Percentiles rank a stretch among this genome's conserved stretches.
Evolutionary conservation across 176 grass and related monocot genomes (phyloP).

Genomic region (Phoenix dactylifera): DNA sequence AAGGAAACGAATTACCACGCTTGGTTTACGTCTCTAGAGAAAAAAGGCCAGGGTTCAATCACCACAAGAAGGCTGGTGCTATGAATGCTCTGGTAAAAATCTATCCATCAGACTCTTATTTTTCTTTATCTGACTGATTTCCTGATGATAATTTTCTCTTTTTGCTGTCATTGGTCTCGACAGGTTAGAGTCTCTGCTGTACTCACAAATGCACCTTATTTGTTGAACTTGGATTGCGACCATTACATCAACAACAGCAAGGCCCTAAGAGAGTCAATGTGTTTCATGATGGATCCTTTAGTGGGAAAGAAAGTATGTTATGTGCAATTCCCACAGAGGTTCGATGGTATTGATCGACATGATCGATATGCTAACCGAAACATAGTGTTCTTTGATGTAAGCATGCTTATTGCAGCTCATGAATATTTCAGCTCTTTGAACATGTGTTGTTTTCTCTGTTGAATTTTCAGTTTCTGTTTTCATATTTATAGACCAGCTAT

Average conservation of each 20-base stretch:
- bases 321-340: conserved; percentile 91
- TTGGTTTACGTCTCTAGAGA: conserved; percentile 92
- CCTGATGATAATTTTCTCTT: conserved; percentile 1
- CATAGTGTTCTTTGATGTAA: conserved; percentile 92
- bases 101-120: not conserved
- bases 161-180: conserved; percentile 16
- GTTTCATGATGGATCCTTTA: conserved; percentile 97
- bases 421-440: not conserved
- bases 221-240: conserved; percentile 94
- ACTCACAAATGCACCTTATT: conserved; percentile 67
- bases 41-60: conserved; percentile 80
- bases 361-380: conserved; percentile 95
- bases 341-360: conserved; percentile 78
- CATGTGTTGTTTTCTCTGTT: not conserved
- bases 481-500: not conserved
- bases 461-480: not conserved
- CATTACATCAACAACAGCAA: conserved; percentile 92
- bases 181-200: conserved; percentile 84
- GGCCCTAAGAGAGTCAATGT: conserved; percentile 83
- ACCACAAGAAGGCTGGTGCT: conserved; percentile 94
- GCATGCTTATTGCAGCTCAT: conserved; percentile 9
- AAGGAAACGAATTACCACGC: conserved; percentile 87
- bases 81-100: conserved; percentile 85
- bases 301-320: conserved; percentile 84
- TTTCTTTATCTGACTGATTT: not conserved